These are phyloP conservation scores for Calycina marina DNA, from an alignment of 2,329 filamentous ascomycete species.

Conservation along the genomic window DNA sequence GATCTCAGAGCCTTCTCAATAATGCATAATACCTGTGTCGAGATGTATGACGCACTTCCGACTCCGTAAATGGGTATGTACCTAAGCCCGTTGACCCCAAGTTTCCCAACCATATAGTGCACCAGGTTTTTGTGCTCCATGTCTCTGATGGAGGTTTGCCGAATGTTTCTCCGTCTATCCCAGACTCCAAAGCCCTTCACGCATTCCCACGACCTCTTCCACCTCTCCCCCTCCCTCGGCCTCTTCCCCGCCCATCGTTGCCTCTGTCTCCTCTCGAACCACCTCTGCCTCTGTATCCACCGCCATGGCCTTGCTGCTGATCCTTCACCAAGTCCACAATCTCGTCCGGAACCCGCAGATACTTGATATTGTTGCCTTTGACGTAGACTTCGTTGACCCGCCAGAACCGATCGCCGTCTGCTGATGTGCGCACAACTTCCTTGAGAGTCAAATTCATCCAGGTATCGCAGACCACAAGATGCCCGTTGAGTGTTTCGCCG, in stretches of 20 bases:
- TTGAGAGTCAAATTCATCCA: slow-evolving; percentile 99
- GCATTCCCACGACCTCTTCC: slow-evolving; percentile 15
- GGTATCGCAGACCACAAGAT: slow-evolving; percentile 91
- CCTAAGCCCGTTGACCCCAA: too few relatives aligned
- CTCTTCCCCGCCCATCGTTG: slow-evolving; percentile 34
- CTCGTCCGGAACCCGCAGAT: slow-evolving; percentile 88
- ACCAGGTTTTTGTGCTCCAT: too few relatives aligned
- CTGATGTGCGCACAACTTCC: slow-evolving; percentile 91
- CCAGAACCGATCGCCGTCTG: slow-evolving; percentile 89
- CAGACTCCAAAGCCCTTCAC: slow-evolving; percentile 13
- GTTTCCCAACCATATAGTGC: too few relatives aligned
- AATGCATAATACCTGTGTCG: too few relatives aligned
- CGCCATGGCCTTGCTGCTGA: slow-evolving; percentile 39
- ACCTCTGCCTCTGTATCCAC: slow-evolving; percentile 39
- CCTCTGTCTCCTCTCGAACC: slow-evolving; percentile 46
- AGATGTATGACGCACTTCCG: too few relatives aligned
- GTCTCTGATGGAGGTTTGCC: too few relatives aligned
- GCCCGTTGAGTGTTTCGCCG: slow-evolving; percentile 92
- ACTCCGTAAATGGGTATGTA: too few relatives aligned
- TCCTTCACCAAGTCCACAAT: slow-evolving; percentile 92
- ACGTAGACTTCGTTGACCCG: slow-evolving; percentile 89
- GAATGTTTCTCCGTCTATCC: slow-evolving; percentile 2
- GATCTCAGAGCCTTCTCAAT: too few relatives aligned
- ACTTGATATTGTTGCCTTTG: slow-evolving; percentile 98
- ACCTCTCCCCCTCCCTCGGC: slow-evolving; percentile 24